phyloP scores from a whole-genome alignment of 768 basidiomycete genomes.

The Brasilioporus rufonigricans region DNA sequence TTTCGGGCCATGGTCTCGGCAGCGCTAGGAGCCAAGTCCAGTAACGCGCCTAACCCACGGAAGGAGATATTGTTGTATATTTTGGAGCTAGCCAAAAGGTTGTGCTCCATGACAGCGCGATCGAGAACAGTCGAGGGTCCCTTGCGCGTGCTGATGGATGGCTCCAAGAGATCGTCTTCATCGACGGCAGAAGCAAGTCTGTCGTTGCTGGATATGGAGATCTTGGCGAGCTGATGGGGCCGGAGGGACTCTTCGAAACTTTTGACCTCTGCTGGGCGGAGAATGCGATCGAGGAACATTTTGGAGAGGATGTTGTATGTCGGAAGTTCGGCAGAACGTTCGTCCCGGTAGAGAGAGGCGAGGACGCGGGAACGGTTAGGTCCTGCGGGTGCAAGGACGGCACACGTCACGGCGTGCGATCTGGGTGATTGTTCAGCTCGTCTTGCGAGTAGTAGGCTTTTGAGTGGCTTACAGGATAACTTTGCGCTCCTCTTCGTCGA shows the following conservation, averaged over 20 bases:
- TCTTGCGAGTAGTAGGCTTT: not conserved
- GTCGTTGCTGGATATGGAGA: conserved; percentile 82
- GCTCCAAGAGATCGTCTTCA: conserved; percentile 53
- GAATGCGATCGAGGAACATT: conserved; percentile 98
- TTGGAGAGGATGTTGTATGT: conserved; percentile 91
- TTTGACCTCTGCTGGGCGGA: conserved; percentile 85
- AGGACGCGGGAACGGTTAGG: conserved; percentile 93
- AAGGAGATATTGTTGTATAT: conserved; percentile 99
- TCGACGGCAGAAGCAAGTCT: conserved; percentile 66
- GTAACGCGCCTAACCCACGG: conserved; percentile 82
- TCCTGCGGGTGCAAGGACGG: conserved; percentile 94
- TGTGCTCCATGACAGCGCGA: conserved; percentile 98
- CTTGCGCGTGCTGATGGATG: conserved; percentile 69
- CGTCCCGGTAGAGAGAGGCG: conserved; percentile 91
- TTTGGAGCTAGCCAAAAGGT: conserved; percentile 92
- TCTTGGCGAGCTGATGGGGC: conserved; percentile 92
- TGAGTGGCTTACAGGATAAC: conserved; percentile 75
- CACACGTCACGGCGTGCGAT: conserved; percentile 90
- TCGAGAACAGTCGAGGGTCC: conserved; percentile 96
- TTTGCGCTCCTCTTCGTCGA: conserved; percentile 90
- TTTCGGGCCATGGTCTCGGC: conserved; percentile 97
- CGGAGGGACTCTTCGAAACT: conserved; percentile 86
- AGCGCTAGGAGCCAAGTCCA: conserved; percentile 87
- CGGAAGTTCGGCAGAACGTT: conserved; percentile 76
- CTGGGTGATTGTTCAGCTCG: conserved; percentile 39